These are phyloP conservation scores for Carex kokanica DNA, from an alignment of 176 grass and related monocot genomes.

Conservation along the genomic window DNA sequence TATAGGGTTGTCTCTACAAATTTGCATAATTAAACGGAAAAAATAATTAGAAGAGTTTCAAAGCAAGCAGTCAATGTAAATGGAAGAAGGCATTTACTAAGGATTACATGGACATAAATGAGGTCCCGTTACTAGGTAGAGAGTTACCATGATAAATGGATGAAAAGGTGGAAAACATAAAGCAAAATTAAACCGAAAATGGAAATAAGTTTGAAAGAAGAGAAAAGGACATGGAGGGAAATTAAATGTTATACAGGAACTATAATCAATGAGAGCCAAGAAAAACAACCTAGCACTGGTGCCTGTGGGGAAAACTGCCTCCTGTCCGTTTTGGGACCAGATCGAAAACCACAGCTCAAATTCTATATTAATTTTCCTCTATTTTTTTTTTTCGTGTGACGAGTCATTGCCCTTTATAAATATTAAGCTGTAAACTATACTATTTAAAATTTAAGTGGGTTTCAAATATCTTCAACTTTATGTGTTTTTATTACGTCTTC, in stretches of 20 bases:
- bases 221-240: slow-evolving; percentile 16
- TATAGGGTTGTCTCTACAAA: not conserved
- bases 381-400: not conserved
- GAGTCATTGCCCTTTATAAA: not conserved
- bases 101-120: not conserved
- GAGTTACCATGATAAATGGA: slow-evolving; percentile 23
- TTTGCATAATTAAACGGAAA: not conserved
- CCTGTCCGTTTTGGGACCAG: slow-evolving; percentile 14
- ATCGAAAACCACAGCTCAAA: not conserved
- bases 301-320: slow-evolving; percentile 23
- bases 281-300: slow-evolving; percentile 18
- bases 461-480: too few species aligned
- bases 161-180: not conserved
- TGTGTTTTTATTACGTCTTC: too few species aligned
- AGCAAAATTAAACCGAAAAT: slow-evolving; percentile 9
- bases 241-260: slow-evolving; percentile 19
- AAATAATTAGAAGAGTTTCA: not conserved
- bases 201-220: slow-evolving; percentile 23
- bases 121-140: not conserved
- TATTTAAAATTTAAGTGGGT: too few species aligned
- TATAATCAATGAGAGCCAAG: slow-evolving; percentile 15
- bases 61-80: not conserved
- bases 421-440: not conserved
- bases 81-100: not conserved
- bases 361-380: not conserved